Evolutionary conservation across 2,329 filamentous ascomycete genomes (phyloP).

Genomic region (Blumeria hordei): DNA sequence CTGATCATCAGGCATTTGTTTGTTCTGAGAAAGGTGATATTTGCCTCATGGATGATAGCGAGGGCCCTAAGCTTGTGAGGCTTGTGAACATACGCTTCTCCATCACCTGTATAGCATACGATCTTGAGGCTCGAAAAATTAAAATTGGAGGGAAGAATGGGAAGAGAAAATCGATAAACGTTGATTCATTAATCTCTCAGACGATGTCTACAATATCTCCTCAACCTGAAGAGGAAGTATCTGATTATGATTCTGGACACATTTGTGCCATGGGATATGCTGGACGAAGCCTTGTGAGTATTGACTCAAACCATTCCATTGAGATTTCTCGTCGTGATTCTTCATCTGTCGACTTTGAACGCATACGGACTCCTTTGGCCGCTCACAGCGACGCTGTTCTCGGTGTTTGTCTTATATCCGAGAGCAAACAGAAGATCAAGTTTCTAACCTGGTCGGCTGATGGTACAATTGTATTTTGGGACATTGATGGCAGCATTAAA

Average conservation of each 20-base stretch:
- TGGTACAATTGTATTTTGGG: conserved; percentile 68
- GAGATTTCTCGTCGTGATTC: conserved; percentile 24
- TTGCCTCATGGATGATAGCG: conserved; percentile 60
- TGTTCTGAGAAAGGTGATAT: conserved; percentile 75
- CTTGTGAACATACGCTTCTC: conserved; percentile 42
- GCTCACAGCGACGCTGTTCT: conserved; percentile 41
- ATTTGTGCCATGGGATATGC: conserved; percentile 47
- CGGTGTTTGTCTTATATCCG: conserved; percentile 44
- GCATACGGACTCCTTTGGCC: conserved; percentile 28
- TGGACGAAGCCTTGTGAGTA: conserved; percentile 40
- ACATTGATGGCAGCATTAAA: conserved; percentile 42
- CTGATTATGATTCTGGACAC: conserved; percentile 15
- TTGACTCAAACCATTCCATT: conserved; percentile 55
- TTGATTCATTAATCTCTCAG: conserved; percentile 18
- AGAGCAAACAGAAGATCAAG: conserved; percentile 36
- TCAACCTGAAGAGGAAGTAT: conserved; percentile 5
- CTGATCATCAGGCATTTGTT: conserved; percentile 51
- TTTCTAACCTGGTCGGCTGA: conserved; percentile 80
- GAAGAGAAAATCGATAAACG: conserved; percentile 24
- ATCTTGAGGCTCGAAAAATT: conserved; percentile 14
- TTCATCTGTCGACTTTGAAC: conserved; percentile 14
- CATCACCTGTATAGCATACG: conserved; percentile 18
- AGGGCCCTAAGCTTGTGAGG: conserved; percentile 44
- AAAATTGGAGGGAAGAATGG: conserved; percentile 17
- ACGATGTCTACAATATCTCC: conserved; percentile 14